These are phyloP conservation scores for Rhizophlyctis rosea DNA, from an alignment of 192 early-diverging fungal species.

Conservation along the genomic window DNA sequence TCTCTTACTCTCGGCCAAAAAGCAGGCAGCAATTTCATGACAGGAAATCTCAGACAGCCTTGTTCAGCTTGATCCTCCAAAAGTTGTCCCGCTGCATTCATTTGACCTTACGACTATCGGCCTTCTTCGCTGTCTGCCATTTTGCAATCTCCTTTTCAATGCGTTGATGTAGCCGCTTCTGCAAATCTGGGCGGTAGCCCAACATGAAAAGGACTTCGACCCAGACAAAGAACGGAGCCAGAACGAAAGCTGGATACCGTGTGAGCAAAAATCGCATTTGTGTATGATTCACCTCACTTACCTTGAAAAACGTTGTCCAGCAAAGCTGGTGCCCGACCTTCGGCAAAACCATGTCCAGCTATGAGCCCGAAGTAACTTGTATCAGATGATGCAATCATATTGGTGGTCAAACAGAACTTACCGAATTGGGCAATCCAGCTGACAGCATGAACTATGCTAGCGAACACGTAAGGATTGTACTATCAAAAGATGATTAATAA, in stretches of 20 bases:
- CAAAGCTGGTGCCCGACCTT: slow-evolving; percentile 83
- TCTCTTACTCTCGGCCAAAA: no score
- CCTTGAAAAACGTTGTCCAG: slow-evolving; percentile 83
- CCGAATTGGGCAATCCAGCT: slow-evolving; percentile 88
- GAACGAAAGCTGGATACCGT: slow-evolving; percentile 65
- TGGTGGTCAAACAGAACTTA: slow-evolving; percentile 6
- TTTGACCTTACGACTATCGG: no score
- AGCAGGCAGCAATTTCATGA: no score
- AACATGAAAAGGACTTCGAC: slow-evolving; percentile 77
- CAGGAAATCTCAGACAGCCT: no score
- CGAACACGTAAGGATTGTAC: slow-evolving; percentile 31
- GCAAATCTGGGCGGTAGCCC: slow-evolving; percentile 74
- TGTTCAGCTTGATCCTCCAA: no score
- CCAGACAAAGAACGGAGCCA: slow-evolving; percentile 94
- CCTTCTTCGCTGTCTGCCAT: slow-evolving; percentile 14
- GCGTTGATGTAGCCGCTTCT: slow-evolving; percentile 55
- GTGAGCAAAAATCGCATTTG: no score
- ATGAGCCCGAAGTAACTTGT: background rate
- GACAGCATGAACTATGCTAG: slow-evolving; percentile 59
- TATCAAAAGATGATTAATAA: slow-evolving; percentile 5
- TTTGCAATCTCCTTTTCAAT: slow-evolving; percentile 54
- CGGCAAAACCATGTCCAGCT: slow-evolving; percentile 82
- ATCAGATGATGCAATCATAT: background rate
- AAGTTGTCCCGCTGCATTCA: no score
- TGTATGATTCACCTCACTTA: no score